These are phyloP conservation scores for Elsinoe necatrix DNA, from an alignment of 2,329 filamentous ascomycete species.

Conservation along the genomic window DNA sequence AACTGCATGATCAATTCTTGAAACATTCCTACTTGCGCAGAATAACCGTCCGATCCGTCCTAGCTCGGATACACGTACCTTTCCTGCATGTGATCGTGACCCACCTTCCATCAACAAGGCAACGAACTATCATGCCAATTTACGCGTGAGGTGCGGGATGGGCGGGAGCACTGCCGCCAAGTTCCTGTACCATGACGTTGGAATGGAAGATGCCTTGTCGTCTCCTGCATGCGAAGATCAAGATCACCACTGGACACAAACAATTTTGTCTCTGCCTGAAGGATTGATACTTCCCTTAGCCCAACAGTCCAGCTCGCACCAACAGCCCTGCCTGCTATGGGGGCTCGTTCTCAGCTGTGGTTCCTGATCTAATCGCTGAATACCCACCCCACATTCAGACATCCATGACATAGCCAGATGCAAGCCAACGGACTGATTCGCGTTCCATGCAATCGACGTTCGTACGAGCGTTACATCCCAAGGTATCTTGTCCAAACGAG, in stretches of 20 bases:
- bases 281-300: slow-evolving; percentile 1
- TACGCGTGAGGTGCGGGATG: not conserved
- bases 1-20: slow-evolving; percentile 2
- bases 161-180: not conserved
- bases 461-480: slow-evolving; percentile 7
- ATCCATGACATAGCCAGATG: not conserved
- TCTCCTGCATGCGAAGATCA: not conserved
- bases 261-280: not conserved
- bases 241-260: not conserved
- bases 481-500: slow-evolving; percentile 1
- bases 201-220: slow-evolving; percentile 5
- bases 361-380: not conserved
- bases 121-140: slow-evolving; percentile 5
- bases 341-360: not conserved
- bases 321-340: not conserved
- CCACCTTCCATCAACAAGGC: not conserved
- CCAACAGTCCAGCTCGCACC: not conserved
- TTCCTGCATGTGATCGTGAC: slow-evolving; percentile 2
- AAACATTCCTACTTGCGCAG: not conserved
- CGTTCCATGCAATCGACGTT: not conserved
- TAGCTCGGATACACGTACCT: not conserved
- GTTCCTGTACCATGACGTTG: slow-evolving; percentile 2
- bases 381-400: not conserved
- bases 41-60: not conserved
- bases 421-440: not conserved